Percentiles rank a stretch among this genome's conserved stretches.
phyloP scores from a whole-genome alignment of 2,329 filamentous ascomycete species.

The Fusarium hostae region DNA sequence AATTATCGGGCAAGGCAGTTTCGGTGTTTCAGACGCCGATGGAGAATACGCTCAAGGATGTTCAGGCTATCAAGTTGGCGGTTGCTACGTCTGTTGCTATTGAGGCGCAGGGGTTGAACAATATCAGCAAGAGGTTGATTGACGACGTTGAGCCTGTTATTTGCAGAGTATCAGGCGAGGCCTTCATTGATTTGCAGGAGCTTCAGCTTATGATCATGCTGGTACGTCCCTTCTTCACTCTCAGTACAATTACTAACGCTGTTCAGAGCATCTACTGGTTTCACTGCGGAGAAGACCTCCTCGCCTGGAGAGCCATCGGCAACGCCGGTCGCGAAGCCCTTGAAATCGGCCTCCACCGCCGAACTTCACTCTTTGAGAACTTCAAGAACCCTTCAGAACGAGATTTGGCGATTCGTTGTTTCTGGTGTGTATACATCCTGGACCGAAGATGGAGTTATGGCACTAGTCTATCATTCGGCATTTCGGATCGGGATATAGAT shows the following conservation, averaged over 20 bases:
- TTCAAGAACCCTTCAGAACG: background rate
- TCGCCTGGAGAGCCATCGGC: conserved; percentile 14
- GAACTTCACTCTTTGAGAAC: conserved; percentile 3
- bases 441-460: conserved; percentile 11
- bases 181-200: conserved; percentile 3
- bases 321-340: background rate
- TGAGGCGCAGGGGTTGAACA: conserved; percentile 5
- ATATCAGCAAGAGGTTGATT: conserved; percentile 3
- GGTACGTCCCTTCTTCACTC: too few species aligned
- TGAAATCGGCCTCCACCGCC: background rate
- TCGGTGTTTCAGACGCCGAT: background rate
- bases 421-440: conserved; percentile 12
- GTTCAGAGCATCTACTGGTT: conserved; percentile 23
- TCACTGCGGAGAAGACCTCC: conserved; percentile 4
- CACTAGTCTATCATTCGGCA: conserved; percentile 5
- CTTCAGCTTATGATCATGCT: conserved; percentile 14
- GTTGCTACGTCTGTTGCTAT: conserved; percentile 1
- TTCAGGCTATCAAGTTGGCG: conserved; percentile 7
- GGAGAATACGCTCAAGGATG: conserved; percentile 1
- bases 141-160: conserved; percentile 17
- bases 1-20: background rate
- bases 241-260: background rate
- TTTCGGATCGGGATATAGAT: conserved; percentile 9
- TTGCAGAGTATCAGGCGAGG: conserved; percentile 6
- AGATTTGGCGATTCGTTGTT: conserved; percentile 4